Evolutionary conservation across 495 filamentous ascomycete species (phyloP), one percentile per base, ranked within the genome.

Genomic region (Peziza echinospora): DNA sequence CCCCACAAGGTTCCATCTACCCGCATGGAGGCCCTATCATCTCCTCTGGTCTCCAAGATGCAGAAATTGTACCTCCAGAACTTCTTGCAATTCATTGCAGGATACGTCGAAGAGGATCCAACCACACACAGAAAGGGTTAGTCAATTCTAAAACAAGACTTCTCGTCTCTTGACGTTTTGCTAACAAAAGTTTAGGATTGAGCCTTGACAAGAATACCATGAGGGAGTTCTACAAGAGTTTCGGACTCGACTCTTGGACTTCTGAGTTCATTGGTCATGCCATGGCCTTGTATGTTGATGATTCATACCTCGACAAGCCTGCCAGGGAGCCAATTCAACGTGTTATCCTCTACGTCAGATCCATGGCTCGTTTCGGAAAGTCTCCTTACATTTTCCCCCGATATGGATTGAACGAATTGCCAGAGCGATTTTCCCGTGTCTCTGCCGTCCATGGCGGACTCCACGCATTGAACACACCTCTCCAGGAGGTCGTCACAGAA

Each of bases 351-450:
- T 99, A 99, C 64, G 89, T 87, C 54, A 94, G 92, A 69, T 92
- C 83, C 22, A 93, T 99, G 70, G 84, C 89, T 26, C 78, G 91
- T 50, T 96, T 96, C 65, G 89, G 89, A 61, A 96, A 93, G 66
- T 93, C 86, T 17, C 89, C 89, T 13, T 99, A 99, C 66, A 96
- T 99, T 67, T 99, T 96, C 68, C 89, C 89, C 17, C 79, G 94
- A 10, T 94, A 99, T 64, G 89, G 89, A 48, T 73, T 99, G 21
- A 89, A 91, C 56, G 89, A 99, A 67, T 76, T 99, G 26, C 89
- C 89, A 22, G 91, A 99, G 69, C 87, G 91, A 46, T 99, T 99
- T 60, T 92, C 89, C 41, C 87, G 91, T 60, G 71, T 96, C 26
- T 93, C 85, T 9, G 89, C 89, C 58, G 93, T 96, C 64, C 93